These are phyloP conservation scores for Pseudogymnoascus sp. DNA, from an alignment of 2,329 filamentous ascomycete genomes.

Conservation along the genomic window DNA sequence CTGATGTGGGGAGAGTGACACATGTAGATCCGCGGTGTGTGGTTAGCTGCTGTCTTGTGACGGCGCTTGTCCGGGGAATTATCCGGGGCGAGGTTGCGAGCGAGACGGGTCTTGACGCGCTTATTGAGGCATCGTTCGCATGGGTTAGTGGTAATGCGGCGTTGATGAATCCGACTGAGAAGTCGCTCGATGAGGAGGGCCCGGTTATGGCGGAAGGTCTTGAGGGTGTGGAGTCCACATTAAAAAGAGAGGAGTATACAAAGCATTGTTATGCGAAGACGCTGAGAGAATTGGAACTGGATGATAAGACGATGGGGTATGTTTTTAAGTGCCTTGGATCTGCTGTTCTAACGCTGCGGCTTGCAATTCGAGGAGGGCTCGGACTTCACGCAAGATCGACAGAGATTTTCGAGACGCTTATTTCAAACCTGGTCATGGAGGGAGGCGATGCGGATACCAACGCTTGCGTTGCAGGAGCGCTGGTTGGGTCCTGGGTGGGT, in stretches of 20 bases:
- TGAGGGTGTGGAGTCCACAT: slow-evolving; percentile 18
- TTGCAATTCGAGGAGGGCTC: slow-evolving; percentile 32
- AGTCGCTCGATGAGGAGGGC: not conserved
- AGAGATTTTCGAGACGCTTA: slow-evolving; percentile 39
- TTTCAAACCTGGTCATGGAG: slow-evolving; percentile 43
- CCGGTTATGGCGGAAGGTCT: not conserved
- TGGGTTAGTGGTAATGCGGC: slow-evolving; percentile 32
- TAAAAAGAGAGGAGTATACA: slow-evolving; percentile 37
- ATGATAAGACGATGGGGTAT: slow-evolving; percentile 44
- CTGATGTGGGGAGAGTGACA: slow-evolving; percentile 38
- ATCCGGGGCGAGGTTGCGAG: slow-evolving; percentile 37
- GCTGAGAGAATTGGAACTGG: slow-evolving; percentile 37
- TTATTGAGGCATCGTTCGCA: slow-evolving; percentile 33
- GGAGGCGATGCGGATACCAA: slow-evolving; percentile 50
- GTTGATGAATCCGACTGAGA: slow-evolving; percentile 14
- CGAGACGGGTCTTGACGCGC: slow-evolving; percentile 35
- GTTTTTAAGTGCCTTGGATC: slow-evolving; percentile 48
- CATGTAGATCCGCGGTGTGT: slow-evolving; percentile 47
- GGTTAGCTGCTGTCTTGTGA: slow-evolving; percentile 41
- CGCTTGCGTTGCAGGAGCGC: slow-evolving; percentile 43
- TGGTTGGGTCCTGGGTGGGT: slow-evolving; percentile 43
- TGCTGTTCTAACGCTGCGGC: slow-evolving; percentile 38
- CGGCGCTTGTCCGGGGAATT: slow-evolving; percentile 40
- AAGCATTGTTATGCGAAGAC: slow-evolving; percentile 33
- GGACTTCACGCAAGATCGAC: slow-evolving; percentile 17